Conservation (phyloP, 768 basidiomycete genomes). For the Pluteus cervinus region DNA sequence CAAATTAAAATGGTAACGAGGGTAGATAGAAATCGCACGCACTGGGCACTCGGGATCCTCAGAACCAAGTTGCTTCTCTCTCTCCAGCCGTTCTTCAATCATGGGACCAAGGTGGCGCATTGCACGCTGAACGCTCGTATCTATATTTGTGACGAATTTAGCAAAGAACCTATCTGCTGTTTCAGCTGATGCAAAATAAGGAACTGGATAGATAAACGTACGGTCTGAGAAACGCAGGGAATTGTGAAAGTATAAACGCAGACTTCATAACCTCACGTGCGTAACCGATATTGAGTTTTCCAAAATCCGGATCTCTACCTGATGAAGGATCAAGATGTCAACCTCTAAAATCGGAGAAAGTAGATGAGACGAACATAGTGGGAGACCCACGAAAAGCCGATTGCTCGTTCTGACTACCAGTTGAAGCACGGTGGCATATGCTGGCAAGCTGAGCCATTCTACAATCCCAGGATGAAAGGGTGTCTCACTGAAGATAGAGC, state of each 20-base stretch:
- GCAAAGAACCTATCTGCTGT: constrained; percentile 10
- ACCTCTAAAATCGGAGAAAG: background rate
- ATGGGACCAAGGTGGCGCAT: constrained; percentile 20
- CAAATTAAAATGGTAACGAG: too few relatives aligned
- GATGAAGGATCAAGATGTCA: background rate
- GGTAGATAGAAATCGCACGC: constrained; percentile 3
- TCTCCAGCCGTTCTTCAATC: constrained; percentile 19
- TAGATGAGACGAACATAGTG: constrained; percentile 16
- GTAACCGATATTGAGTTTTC: constrained; percentile 12
- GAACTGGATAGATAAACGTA: constrained; percentile 10
- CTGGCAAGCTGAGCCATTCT: constrained; percentile 13
- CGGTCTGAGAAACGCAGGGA: constrained; percentile 20
- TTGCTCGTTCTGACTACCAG: constrained; percentile 16
- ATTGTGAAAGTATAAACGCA: constrained; percentile 15
- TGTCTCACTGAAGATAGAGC: too few relatives aligned
- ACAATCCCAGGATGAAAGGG: too few relatives aligned
- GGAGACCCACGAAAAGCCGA: constrained; percentile 20
- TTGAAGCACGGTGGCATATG: constrained; percentile 12
- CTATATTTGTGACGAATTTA: constrained; percentile 12
- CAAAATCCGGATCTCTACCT: constrained; percentile 18
- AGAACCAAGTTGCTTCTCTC: constrained; percentile 16
- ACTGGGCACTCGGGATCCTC: constrained; percentile 27
- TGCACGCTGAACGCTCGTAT: constrained; percentile 9
- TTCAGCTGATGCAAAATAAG: background rate
- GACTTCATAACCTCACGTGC: constrained; percentile 12